Evolutionary conservation across 2,329 filamentous ascomycete genomes (phyloP), one percentile per base, ranked within the genome.

Genomic region (Nemania serpens): DNA sequence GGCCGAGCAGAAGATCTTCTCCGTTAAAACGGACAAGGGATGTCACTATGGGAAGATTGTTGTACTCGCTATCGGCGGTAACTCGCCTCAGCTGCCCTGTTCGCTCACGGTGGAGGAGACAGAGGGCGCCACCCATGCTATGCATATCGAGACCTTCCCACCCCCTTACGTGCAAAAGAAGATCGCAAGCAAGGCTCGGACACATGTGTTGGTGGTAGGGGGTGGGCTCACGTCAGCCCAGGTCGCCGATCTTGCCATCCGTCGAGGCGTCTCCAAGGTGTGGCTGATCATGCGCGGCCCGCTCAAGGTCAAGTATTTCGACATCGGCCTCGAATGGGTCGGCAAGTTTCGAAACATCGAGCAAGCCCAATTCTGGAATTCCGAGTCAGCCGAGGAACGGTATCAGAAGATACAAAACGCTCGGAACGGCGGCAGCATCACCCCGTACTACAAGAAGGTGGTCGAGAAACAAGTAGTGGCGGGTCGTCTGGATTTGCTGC

Each of bases 301-400:
- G 0, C 68, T 82, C 12, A 77, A 79, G 67, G 82, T 91, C 51
- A 94, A 94, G 74, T 87, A 89, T 61, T 94, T 94, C 66, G 91
- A 94, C 68, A 82, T 94, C 22, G 85, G 88, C 58, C 80, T 94
- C 1, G 82, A 84, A 49, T 95, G 91, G 91, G 89, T 94, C 74
- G 89, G 88, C 10, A 94, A 94, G 72, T 94, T 90, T 74, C 87
- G 88, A 58, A 94, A 94, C 71, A 84, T 86, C 55, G 86, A 91
- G 66, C 90, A 93, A 71, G 88, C 90, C 0, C 82, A 82, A 0
- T 95, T 93, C 74, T 93, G 90, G 88, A 86, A 84, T 6, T 89
- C 89, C 3, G 89, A 93, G 67, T 85, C 84, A 5, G 88, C 91
- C 61, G 82, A 86, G 25, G 84, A 93, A 73, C 82, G 90, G 2